Base-by-base conservation (phyloP, 2,329 filamentous ascomycete genomes). In the Arthrobotrys musiformis region DNA sequence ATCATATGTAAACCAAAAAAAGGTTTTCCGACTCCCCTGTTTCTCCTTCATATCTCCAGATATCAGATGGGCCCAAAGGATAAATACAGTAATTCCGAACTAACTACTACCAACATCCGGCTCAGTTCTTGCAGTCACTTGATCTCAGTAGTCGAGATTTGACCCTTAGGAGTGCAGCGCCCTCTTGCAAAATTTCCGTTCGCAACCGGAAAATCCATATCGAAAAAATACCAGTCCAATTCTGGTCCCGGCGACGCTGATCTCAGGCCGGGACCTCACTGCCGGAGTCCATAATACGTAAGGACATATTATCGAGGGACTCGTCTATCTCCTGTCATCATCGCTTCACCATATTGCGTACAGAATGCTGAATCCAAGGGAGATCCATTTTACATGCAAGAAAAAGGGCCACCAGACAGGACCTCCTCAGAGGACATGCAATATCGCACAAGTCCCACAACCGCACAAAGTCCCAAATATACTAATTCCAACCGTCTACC, bases 131-230 rank as follows among this genome's bases (percentile, higher is more conserved):
- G 40, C n/a, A n/a, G n/a, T 62, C 58, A 33, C 37, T 46, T 44
- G 40, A 62, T 44, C 24, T n/a, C n/a, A n/a, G 13, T 33, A 46
- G 2, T 46, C 40, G 24, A 46, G 42, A 46, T 62, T 62, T 62
- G 37, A 62, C 58, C 54, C 33, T 46, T 11, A 63, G 52, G 22
- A 40, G 28, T 37, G 50, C 46, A 68, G 56, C 26, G 42, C 42
- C 60, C 28, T 72, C 60, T 62, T 46, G 22, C 56, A 69, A 56
- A 76, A 64, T 70, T 64, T 76, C 72, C 72, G 72, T 44, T 60
- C 24, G 54, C 63, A 37, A 48, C 72, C 56, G 58, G 72, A 46
- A 33, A 35, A 22, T 56, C 63, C 17, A 76, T 68, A 75, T 64
- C 56, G 56, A 75, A n/a, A n/a, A n/a, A 46, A 75, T 69, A 75